Base-by-base conservation (phyloP, 768 basidiomycete genomes). In the Daedalea quercina region DNA sequence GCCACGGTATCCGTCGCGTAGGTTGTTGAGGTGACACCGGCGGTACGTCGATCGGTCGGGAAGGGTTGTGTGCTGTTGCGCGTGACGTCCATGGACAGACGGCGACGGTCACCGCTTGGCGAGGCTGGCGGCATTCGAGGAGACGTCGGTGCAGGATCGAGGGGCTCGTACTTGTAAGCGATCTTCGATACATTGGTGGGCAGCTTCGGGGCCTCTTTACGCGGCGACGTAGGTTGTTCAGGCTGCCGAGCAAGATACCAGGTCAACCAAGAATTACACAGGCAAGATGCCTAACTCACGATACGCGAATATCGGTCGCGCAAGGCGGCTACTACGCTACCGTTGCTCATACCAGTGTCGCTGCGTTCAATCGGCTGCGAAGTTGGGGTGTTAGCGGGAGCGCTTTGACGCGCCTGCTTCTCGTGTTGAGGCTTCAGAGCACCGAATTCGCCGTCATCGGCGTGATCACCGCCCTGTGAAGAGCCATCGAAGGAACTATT, bases 261-360 rank as follows among this genome's bases (percentile, higher is more conserved):
- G 2, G 33, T 50, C 19, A 41, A 28, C 1, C 11, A 33, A 3
- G 15, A 19, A 11, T 22, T 17, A 9, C 26, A n/a, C 15, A 0
- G 9, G 42, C 0, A 9, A 33, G 19, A n/a, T 20, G 53, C 15
- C 54, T 40, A 37, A 71, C 82, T 42, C 59, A 87, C 87, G 51
- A 66, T 71, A 40, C 69, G 74, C 20, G 79, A 74, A 57, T 85
- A 89, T 47, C 78, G 78, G 61, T 76, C 78, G 42, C 83, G 76
- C 74, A 91, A 81, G 1, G 80, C 79, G 41, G 87, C 83, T 43
- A 90, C 87, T 23, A 84, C 68, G 58, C 78, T 81, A 12, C 77
- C 78, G 45, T 61, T 76, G 55, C 79, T 83, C 37, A 66, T 73
- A 6, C 73, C 75, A 2, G 81, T 79, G 43, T 83, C 80, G 20